These are phyloP conservation scores for Ascochyta clinopodiicola DNA, from an alignment of 2,329 filamentous ascomycete genomes.

Conservation along the genomic window DNA sequence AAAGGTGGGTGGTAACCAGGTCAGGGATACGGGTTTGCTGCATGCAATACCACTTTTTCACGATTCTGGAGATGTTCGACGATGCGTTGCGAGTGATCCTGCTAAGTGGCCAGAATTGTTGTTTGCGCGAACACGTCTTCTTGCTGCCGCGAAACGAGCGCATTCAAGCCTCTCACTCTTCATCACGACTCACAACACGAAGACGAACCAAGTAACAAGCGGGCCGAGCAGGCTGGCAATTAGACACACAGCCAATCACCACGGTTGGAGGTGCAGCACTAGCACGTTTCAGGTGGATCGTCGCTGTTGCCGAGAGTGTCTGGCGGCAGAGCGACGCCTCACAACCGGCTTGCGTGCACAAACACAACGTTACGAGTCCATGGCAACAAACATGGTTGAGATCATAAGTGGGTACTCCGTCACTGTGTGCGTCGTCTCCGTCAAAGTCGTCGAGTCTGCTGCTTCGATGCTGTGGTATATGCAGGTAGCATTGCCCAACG, in stretches of 20 bases:
- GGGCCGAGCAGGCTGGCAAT: slow-evolving; percentile 10
- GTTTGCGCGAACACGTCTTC: not conserved
- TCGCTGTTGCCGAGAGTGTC: slow-evolving; percentile 2
- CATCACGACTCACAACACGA: slow-evolving; percentile 12
- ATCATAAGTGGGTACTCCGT: slow-evolving; percentile 8
- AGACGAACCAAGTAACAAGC: slow-evolving; percentile 4
- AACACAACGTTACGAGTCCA: not conserved
- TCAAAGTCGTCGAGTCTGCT: not conserved
- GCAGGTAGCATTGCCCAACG: not conserved
- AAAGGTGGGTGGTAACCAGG: slow-evolving; percentile 20
- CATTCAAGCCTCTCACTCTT: not conserved
- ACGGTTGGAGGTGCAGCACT: slow-evolving; percentile 5
- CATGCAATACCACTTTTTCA: slow-evolving; percentile 27
- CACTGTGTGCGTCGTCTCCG: not conserved
- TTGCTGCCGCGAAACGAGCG: slow-evolving; percentile 11
- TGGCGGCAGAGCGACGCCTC: slow-evolving; percentile 13
- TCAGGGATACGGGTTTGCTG: slow-evolving; percentile 21
- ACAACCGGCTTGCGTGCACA: slow-evolving; percentile 6
- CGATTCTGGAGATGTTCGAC: slow-evolving; percentile 11
- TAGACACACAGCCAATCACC: slow-evolving; percentile 5
- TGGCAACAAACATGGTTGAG: slow-evolving; percentile 11
- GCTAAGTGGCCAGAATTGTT: not conserved
- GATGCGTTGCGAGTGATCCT: not conserved
- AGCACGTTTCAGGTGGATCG: slow-evolving; percentile 16
- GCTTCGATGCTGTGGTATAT: not conserved